Evolutionary conservation across 352 stramenopile species (phyloP).

Genomic region (Phytophthora rubi): DNA sequence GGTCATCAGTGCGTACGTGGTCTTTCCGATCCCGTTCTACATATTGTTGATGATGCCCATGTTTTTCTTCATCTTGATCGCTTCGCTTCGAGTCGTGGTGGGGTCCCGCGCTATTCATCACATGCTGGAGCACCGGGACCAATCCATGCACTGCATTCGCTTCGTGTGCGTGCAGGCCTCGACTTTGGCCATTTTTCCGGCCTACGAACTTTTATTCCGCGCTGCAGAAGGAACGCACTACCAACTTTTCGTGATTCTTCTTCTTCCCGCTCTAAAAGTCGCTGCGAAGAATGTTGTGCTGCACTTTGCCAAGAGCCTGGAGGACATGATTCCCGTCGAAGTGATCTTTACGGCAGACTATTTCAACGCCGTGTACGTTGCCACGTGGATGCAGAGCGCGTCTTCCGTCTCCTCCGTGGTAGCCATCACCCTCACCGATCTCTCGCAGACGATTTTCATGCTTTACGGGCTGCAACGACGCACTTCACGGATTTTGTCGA

Average conservation of each 20-base stretch:
- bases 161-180: conserved; percentile 30
- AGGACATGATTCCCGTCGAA: conserved; percentile 28
- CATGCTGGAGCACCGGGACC: conserved; percentile 17
- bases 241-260: conserved; percentile 19
- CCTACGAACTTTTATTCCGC: conserved; percentile 30
- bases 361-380: conserved; percentile 39
- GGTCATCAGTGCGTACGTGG: conserved; percentile 10
- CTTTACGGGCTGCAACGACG: conserved; percentile 21
- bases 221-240: conserved; percentile 8
- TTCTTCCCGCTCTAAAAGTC: conserved; percentile 39
- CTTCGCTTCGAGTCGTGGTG: conserved; percentile 17
- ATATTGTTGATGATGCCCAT: conserved; percentile 10
- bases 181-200: conserved; percentile 28
- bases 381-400: conserved; percentile 31
- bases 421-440: conserved; percentile 33
- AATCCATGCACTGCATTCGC: conserved; percentile 19
- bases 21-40: conserved; percentile 37
- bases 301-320: conserved; percentile 13
- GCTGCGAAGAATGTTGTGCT: conserved; percentile 28
- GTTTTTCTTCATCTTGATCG: conserved; percentile 22
- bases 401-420: conserved; percentile 10
- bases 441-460: conserved; percentile 18
- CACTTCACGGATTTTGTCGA: conserved; percentile 9
- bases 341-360: conserved; percentile 38
- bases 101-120: conserved; percentile 3